Conservation (phyloP, 73 alveolate species). For the Tetrahymena borealis region DNA sequence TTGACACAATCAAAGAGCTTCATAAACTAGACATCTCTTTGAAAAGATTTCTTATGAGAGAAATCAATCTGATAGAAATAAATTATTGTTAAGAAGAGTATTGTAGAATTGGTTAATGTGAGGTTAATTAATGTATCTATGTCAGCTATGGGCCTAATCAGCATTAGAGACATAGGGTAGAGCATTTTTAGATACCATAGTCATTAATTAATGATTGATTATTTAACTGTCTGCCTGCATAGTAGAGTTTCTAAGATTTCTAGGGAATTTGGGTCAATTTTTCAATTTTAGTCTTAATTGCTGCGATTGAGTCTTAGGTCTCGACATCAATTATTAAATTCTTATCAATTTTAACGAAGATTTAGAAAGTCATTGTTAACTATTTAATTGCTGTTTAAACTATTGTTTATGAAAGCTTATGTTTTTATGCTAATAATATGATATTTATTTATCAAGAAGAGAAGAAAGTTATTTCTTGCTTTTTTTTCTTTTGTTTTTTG, state of each 20-base stretch:
- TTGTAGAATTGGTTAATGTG: background rate
- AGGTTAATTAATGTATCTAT: too few relatives aligned
- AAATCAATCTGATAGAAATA: too few relatives aligned
- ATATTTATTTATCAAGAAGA: too few relatives aligned
- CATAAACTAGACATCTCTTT: too few relatives aligned
- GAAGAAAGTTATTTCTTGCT: too few relatives aligned
- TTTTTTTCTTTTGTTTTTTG: too few relatives aligned
- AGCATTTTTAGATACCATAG: background rate
- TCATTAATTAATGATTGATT: background rate
- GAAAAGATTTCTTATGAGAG: too few relatives aligned
- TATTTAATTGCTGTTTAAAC: too few relatives aligned
- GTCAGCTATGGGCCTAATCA: background rate
- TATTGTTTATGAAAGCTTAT: too few relatives aligned
- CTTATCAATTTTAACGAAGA: background rate
- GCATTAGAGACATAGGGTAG: background rate
- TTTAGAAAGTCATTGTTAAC: background rate
- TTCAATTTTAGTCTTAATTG: background rate
- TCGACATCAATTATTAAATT: background rate
- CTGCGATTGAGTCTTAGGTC: background rate
- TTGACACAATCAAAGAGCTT: too few relatives aligned
- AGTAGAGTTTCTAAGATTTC: background rate
- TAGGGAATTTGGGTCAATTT: background rate
- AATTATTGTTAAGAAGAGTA: too few relatives aligned
- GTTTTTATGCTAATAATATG: too few relatives aligned
- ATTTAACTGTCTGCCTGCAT: slow-evolving; percentile 1